Percentiles rank a stretch among this genome's conserved stretches.
Evolutionary conservation across 495 filamentous ascomycete genomes (phyloP).

Genomic region (Massariosphaeria phaeospora): DNA sequence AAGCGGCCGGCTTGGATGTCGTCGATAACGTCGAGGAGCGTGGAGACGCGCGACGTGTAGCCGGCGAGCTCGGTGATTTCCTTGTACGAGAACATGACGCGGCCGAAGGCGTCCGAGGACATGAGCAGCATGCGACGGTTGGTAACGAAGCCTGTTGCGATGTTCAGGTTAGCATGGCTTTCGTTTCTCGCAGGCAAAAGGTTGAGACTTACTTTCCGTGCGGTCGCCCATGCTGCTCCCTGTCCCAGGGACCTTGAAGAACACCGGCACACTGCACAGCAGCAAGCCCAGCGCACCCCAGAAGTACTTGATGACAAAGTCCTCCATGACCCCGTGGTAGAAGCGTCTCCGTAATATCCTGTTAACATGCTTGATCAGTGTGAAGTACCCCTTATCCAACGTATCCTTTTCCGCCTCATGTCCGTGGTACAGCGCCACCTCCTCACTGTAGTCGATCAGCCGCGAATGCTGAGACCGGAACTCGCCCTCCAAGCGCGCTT

Average conservation of each 20-base stretch:
- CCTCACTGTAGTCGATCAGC: conserved; percentile 91
- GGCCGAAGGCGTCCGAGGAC: conserved; percentile 91
- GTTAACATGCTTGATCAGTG: conserved; percentile 97
- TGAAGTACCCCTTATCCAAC: conserved; percentile 97
- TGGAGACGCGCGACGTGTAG: conserved; percentile 87
- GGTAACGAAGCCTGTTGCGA: conserved; percentile 68
- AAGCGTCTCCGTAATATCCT: conserved; percentile 82
- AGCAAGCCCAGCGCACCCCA: conserved; percentile 92
- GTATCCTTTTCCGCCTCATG: conserved; percentile 97
- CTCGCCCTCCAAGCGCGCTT: conserved; percentile 89
- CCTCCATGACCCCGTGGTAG: conserved; percentile 97
- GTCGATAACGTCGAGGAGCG: conserved; percentile 87
- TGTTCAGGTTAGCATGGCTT: background rate
- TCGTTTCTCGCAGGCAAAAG: background rate
- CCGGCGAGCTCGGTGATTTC: conserved; percentile 93
- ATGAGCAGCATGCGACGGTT: conserved; percentile 86
- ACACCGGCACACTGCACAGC: conserved; percentile 94
- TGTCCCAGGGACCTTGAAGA: conserved; percentile 83
- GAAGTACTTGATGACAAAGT: conserved; percentile 98
- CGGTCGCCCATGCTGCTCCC: conserved; percentile 77
- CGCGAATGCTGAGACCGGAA: conserved; percentile 93
- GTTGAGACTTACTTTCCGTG: conserved; percentile 64
- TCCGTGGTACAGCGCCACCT: conserved; percentile 86
- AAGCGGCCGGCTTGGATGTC: conserved; percentile 84
- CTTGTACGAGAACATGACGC: conserved; percentile 97